These are phyloP conservation scores for Pezicula neosporulosa DNA, from an alignment of 2,329 filamentous ascomycete species.

Conservation along the genomic window DNA sequence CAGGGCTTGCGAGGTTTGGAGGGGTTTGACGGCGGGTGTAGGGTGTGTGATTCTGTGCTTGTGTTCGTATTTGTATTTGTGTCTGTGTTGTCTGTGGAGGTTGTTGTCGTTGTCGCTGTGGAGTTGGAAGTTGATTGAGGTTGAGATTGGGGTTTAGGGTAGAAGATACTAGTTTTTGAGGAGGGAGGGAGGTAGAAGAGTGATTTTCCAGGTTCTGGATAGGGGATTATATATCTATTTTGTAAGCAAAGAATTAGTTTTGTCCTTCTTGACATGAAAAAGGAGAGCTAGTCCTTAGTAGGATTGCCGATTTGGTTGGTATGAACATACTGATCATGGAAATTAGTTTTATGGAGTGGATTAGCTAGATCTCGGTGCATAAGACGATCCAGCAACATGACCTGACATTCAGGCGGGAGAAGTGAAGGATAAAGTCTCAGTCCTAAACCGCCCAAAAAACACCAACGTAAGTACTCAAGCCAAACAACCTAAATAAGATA, in stretches of 20 bases:
- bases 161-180: slow-evolving; percentile 49
- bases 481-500: too few relatives aligned
- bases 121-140: slow-evolving; percentile 38
- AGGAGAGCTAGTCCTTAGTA: too few relatives aligned
- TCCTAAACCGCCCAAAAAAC: slow-evolving; percentile 13
- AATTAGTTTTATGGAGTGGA: slow-evolving; percentile 76
- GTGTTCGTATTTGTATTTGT: too few relatives aligned
- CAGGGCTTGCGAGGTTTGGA: slow-evolving; percentile 69
- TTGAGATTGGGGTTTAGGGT: slow-evolving; percentile 56
- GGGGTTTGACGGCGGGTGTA: slow-evolving; percentile 44
- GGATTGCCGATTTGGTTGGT: too few relatives aligned
- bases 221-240: slow-evolving; percentile 70
- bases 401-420: slow-evolving; percentile 68
- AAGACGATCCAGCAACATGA: slow-evolving; percentile 65
- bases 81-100: too few relatives aligned
- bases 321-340: slow-evolving; percentile 38
- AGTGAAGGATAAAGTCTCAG: slow-evolving; percentile 73
- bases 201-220: slow-evolving; percentile 39
- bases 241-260: slow-evolving; percentile 29
- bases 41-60: too few relatives aligned
- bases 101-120: too few relatives aligned
- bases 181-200: slow-evolving; percentile 53
- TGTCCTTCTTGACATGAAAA: too few relatives aligned
- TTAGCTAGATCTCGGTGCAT: slow-evolving; percentile 76
- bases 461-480: too few relatives aligned